Evolutionary conservation across 495 filamentous ascomycete species (phyloP).

Genomic region (Halenospora varia): DNA sequence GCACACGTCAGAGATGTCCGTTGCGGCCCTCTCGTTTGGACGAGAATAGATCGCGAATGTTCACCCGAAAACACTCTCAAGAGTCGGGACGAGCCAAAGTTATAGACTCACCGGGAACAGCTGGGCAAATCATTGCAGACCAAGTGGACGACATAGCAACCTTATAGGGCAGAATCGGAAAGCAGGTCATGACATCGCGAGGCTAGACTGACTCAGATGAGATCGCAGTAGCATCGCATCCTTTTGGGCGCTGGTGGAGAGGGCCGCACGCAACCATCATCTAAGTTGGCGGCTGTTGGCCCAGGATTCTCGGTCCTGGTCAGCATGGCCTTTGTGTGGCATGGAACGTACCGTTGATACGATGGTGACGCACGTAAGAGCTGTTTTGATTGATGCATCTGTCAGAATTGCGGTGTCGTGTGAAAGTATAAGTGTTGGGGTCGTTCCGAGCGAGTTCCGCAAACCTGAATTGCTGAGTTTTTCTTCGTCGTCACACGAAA

Average conservation of each 20-base stretch:
- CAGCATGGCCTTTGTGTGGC: background rate
- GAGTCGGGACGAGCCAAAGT: background rate
- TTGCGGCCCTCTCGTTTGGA: background rate
- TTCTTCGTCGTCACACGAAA: background rate
- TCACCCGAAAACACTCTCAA: background rate
- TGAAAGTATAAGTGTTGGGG: background rate
- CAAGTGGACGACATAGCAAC: no score
- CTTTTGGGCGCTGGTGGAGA: no score
- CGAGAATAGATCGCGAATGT: background rate
- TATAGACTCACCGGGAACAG: background rate
- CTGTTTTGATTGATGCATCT: no score
- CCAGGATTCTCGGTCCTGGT: background rate
- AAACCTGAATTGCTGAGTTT: background rate
- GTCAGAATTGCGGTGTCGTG: no score
- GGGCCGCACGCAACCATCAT: no score
- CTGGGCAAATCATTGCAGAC: background rate
- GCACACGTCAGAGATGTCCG: background rate
- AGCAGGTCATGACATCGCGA: background rate
- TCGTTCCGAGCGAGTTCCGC: no score
- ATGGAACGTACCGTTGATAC: background rate
- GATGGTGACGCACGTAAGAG: background rate
- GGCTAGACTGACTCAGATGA: background rate
- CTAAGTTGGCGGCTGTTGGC: no score
- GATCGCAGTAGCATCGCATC: no score
- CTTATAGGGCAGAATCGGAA: no score